Percentiles rank a stretch among this genome's conserved stretches.
phyloP scores from a whole-genome alignment of 169 alveolate species.

The Plasmodium berghei region DNA sequence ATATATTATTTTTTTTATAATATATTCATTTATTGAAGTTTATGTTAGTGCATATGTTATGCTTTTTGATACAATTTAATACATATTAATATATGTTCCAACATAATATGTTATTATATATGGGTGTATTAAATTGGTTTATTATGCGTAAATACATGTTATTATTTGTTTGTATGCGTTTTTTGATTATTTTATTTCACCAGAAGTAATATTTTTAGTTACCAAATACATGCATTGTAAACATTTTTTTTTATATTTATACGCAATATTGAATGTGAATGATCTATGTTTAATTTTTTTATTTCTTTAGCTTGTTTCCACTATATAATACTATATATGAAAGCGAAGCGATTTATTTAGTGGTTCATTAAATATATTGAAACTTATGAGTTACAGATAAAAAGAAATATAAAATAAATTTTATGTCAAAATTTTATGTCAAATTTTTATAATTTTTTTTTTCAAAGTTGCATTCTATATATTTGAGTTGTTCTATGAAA shows the following conservation, averaged over 20 bases:
- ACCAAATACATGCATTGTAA: slow-evolving; percentile 4
- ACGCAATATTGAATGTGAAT: neutral
- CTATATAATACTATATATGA: neutral
- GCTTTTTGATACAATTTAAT: slow-evolving; percentile 5
- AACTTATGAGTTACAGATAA: neutral
- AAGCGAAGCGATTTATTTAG: slow-evolving; percentile 9
- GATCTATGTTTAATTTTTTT: neutral
- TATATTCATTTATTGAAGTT: neutral
- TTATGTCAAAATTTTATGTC: neutral
- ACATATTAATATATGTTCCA: slow-evolving; percentile 6
- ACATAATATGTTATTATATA: neutral
- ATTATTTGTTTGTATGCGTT: neutral
- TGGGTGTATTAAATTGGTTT: neutral
- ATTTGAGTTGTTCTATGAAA: slow-evolving; percentile 8
- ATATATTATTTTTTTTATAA: slow-evolving; percentile 1
- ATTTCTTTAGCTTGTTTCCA: slow-evolving; percentile 1
- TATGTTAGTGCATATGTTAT: neutral
- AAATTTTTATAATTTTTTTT: slow-evolving; percentile 3
- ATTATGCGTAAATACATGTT: neutral
- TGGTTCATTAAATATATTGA: neutral
- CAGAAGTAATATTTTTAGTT: slow-evolving; percentile 3
- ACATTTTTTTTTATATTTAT: neutral
- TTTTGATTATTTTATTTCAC: slow-evolving; percentile 9
- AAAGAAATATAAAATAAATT: neutral
- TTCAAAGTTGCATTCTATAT: slow-evolving; percentile 8